Evolutionary conservation across 345 rosid genomes (phyloP), one percentile per base, ranked within the genome.

Genomic region (Pelargonium nanum): DNA sequence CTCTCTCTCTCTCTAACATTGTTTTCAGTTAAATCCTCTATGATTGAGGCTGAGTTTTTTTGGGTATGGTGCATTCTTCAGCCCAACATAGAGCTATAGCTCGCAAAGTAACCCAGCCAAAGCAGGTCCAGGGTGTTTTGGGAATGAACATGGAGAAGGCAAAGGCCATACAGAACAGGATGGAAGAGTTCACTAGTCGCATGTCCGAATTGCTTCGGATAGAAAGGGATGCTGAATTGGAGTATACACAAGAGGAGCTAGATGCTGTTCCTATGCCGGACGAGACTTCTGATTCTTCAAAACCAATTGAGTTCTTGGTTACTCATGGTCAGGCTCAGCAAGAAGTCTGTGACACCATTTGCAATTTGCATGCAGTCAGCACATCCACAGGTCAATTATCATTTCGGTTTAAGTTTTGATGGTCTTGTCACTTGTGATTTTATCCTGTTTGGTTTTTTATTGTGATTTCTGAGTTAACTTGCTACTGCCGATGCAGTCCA

Each of bases 311-410:
- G 77, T 92, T 83, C 85, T 80, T 92, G 78, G 98, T 92, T 74
- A 89, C 87, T 74, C 98, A 89, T 53, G 95, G 93, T 65, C 89
- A 78, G 72, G 87, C 86, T 58, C 96, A 85, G 26, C 96, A 92
- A 76, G 98, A 92, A 78, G 85, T 88, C 63, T 92, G 98, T 51
- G 98, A 92, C 76, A 92, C 96, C 51, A 86, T 92, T 63, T 92
- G 98, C 84, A 92, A 92, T 68, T 72, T 92, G 77, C 74, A 69
- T 69, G 96, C 89, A 60, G 87, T 82, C 70, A 89, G 86, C 80
- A 85, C 93, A 45, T 89, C 86, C 52, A 86, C 83, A 80, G 98
- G 96, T 92, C 22, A 13, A 25, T 68, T 44, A 20, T 48, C 17
- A 22, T 23, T 22, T 68, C 58, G 24, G 15, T 62, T 7, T 28